phyloP scores from a whole-genome alignment of 345 rosid genomes.

The Alliaria petiolata region DNA sequence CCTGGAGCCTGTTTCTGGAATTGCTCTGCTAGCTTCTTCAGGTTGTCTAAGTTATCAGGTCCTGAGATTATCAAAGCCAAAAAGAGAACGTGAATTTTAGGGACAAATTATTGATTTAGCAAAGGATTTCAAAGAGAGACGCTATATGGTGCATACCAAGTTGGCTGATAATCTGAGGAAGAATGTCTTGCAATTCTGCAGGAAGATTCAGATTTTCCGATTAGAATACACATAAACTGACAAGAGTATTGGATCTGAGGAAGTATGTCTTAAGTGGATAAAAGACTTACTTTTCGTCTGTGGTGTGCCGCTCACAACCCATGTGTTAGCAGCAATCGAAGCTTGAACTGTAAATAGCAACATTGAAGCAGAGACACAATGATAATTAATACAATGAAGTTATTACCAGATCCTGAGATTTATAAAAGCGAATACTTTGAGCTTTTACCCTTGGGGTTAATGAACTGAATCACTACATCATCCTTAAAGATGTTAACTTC shows the following conservation, averaged over 20 bases:
- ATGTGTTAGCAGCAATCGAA: constrained; percentile 86
- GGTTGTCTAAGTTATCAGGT: constrained; percentile 86
- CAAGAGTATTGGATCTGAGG: too few relatives aligned
- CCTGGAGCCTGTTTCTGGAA: constrained; percentile 74
- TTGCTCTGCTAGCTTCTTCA: constrained; percentile 93
- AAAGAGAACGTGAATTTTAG: background rate
- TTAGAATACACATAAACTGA: background rate
- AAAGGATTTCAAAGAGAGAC: background rate
- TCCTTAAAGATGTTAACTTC: constrained; percentile 98
- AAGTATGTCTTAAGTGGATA: too few relatives aligned
- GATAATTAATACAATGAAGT: background rate
- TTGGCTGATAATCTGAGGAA: constrained; percentile 83
- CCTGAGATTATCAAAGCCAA: constrained; percentile 38
- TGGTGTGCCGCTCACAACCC: constrained; percentile 98
- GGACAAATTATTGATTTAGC: too few relatives aligned
- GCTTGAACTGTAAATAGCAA: constrained; percentile 80
- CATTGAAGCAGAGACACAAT: too few relatives aligned
- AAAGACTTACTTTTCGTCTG: constrained; percentile 76
- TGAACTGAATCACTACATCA: constrained; percentile 82
- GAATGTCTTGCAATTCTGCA: constrained; percentile 88
- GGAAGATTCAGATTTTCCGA: background rate
- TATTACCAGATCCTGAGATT: background rate
- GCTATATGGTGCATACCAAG: constrained; percentile 48
- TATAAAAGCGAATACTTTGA: background rate
- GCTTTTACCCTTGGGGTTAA: constrained; percentile 75